Percentiles rank a stretch among this genome's conserved stretches.
These are phyloP conservation scores for Didymosphaeria variabile DNA, from an alignment of 2,329 filamentous ascomycete species.

Conservation along the genomic window DNA sequence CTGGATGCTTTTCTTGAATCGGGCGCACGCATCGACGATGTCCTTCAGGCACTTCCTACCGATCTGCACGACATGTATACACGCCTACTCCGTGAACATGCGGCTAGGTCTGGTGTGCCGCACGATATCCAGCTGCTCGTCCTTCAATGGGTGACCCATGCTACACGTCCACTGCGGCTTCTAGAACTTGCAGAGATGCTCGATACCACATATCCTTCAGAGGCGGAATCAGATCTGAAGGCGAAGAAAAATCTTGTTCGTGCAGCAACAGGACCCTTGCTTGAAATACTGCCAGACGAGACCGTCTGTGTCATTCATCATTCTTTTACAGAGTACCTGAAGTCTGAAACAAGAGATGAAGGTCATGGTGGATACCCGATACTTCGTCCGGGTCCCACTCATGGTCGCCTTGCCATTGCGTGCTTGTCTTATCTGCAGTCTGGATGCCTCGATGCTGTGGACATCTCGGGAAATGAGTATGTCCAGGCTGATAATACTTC, in stretches of 20 bases:
- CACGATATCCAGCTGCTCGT: slow-evolving; percentile 49
- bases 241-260: slow-evolving; percentile 48
- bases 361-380: slow-evolving; percentile 17
- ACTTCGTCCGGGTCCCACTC: slow-evolving; percentile 19
- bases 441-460: slow-evolving; percentile 18
- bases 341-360: slow-evolving; percentile 22
- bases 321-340: slow-evolving; percentile 59
- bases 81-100: slow-evolving; percentile 50
- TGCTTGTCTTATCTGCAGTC: slow-evolving; percentile 25
- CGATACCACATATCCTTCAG: slow-evolving; percentile 19
- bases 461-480: not conserved
- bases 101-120: slow-evolving; percentile 40
- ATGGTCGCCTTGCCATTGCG: slow-evolving; percentile 19
- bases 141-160: slow-evolving; percentile 55
- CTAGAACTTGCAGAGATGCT: slow-evolving; percentile 52
- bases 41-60: slow-evolving; percentile 46
- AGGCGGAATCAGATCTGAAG: slow-evolving; percentile 21
- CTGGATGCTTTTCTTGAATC: slow-evolving; percentile 50
- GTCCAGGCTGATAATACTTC: not conserved
- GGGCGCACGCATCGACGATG: slow-evolving; percentile 28
- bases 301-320: slow-evolving; percentile 58
- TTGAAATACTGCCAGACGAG: slow-evolving; percentile 57
- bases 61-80: slow-evolving; percentile 55
- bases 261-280: slow-evolving; percentile 51
- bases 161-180: slow-evolving; percentile 53